Evolutionary conservation across 2,329 filamentous ascomycete species (phyloP).

Genomic region (Venturia carpophila): DNA sequence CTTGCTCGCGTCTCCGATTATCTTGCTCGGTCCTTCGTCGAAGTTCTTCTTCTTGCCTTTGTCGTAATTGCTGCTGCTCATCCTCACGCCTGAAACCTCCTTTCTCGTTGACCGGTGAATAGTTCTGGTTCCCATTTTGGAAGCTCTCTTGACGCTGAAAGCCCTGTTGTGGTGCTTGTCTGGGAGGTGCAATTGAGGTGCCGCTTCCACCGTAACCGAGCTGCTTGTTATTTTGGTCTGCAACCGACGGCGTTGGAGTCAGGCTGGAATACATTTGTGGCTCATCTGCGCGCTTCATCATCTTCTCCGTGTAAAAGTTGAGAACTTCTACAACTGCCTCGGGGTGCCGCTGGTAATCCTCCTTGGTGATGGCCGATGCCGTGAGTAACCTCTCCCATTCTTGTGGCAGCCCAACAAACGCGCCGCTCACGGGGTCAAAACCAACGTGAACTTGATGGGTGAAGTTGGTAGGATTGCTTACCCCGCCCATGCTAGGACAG

Average conservation of each 20-base stretch:
- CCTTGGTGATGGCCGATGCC: slow-evolving; percentile 93
- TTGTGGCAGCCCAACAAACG: slow-evolving; percentile 86
- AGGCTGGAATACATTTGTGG: slow-evolving; percentile 60
- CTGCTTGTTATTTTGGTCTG: slow-evolving; percentile 39
- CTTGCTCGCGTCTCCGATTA: slow-evolving; percentile 26
- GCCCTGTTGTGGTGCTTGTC: slow-evolving; percentile 37
- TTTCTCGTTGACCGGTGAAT: slow-evolving; percentile 21
- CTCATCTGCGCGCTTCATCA: slow-evolving; percentile 67
- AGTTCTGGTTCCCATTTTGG: slow-evolving; percentile 27
- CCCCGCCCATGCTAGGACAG: slow-evolving; percentile 94
- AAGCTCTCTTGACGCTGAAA: slow-evolving; percentile 37
- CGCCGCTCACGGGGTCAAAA: slow-evolving; percentile 89
- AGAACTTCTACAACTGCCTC: slow-evolving; percentile 62
- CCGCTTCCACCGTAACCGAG: slow-evolving; percentile 39
- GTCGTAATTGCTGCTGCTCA: slow-evolving; percentile 32
- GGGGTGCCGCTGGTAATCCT: slow-evolving; percentile 96
- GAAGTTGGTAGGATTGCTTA: slow-evolving; percentile 98
- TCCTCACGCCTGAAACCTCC: slow-evolving; percentile 31
- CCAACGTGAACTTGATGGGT: slow-evolving; percentile 94
- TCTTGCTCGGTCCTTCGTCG: slow-evolving; percentile 35
- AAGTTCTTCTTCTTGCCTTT: slow-evolving; percentile 33
- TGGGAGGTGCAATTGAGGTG: slow-evolving; percentile 41
- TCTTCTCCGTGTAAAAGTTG: slow-evolving; percentile 73
- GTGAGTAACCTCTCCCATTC: slow-evolving; percentile 98
- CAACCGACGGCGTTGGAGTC: slow-evolving; percentile 57